These are phyloP conservation scores for Eutrema japonicum DNA, from an alignment of 345 rosid genomes.

Conservation along the genomic window DNA sequence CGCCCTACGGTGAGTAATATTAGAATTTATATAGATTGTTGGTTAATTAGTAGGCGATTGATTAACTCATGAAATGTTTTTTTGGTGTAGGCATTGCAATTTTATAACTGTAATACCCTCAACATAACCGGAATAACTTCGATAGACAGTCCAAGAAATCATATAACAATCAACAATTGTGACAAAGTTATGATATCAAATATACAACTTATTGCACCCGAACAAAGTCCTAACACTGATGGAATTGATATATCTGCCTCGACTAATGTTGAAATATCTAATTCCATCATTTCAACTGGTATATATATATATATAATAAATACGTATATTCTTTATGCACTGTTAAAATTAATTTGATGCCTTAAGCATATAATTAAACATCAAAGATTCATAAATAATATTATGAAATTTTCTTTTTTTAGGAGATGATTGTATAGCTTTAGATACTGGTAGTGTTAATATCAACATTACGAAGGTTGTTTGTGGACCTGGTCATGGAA, in stretches of 20 bases:
- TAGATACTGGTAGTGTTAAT: conserved; percentile 26
- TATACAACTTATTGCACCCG: conserved; percentile 28
- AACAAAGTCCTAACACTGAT: conserved; percentile 36
- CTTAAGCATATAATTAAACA: too few relatives aligned
- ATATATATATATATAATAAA: too few relatives aligned
- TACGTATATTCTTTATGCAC: too few relatives aligned
- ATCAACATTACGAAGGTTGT: conserved; percentile 27
- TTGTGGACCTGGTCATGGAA: conserved; percentile 44
- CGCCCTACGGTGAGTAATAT: too few relatives aligned
- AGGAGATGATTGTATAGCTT: conserved; percentile 37
- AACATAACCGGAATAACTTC: conserved; percentile 21
- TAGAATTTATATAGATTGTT: too few relatives aligned
- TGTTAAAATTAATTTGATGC: too few relatives aligned
- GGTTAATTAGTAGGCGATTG: too few relatives aligned
- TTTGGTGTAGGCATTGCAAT: conserved; percentile 11
- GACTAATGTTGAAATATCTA: conserved; percentile 10
- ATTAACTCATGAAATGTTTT: too few relatives aligned
- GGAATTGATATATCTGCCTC: conserved; percentile 30
- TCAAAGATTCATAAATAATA: too few relatives aligned
- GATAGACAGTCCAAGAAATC: conserved; percentile 33
- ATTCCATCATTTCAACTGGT: conserved; percentile 36
- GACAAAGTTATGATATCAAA: conserved; percentile 27
- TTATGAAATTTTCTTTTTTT: too few relatives aligned
- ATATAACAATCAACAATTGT: conserved; percentile 27
- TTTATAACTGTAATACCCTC: background rate